These are phyloP conservation scores for Akanthomyces lecanii DNA, from an alignment of 2,329 filamentous ascomycete species.

Conservation along the genomic window DNA sequence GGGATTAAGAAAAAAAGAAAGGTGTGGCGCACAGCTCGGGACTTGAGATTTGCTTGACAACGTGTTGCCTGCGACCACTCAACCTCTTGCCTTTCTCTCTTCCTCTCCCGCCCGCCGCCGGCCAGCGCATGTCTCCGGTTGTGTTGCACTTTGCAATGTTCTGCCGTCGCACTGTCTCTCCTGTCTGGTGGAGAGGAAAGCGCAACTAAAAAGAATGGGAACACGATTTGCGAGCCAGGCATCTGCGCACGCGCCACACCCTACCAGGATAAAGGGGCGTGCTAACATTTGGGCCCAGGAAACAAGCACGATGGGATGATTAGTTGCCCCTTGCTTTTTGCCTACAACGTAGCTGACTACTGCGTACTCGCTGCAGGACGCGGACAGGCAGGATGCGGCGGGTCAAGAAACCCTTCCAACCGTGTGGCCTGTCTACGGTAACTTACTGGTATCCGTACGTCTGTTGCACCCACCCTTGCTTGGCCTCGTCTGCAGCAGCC, in stretches of 20 bases:
- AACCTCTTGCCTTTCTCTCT: neutral
- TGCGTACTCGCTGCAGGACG: too few species aligned
- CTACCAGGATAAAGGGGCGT: neutral
- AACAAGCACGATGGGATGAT: neutral
- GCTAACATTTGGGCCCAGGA: neutral
- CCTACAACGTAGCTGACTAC: neutral
- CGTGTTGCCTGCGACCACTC: too few species aligned
- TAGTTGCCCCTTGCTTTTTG: neutral
- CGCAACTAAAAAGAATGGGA: neutral
- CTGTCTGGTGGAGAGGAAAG: neutral
- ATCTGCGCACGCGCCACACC: neutral
- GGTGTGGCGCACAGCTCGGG: neutral
- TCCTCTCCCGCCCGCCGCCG: neutral
- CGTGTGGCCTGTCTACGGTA: too few species aligned
- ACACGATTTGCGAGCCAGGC: neutral
- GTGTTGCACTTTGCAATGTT: neutral
- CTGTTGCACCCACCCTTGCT: neutral
- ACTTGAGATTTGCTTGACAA: neutral
- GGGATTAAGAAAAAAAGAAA: neutral
- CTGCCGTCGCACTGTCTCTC: neutral
- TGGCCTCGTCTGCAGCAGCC: neutral
- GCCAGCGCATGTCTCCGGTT: neutral
- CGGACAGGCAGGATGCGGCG: neutral
- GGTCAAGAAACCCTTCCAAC: neutral
- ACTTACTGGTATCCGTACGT: too few species aligned